Base-by-base conservation (phyloP, 805 yeast species). In the Myxozyma sirexii region DNA sequence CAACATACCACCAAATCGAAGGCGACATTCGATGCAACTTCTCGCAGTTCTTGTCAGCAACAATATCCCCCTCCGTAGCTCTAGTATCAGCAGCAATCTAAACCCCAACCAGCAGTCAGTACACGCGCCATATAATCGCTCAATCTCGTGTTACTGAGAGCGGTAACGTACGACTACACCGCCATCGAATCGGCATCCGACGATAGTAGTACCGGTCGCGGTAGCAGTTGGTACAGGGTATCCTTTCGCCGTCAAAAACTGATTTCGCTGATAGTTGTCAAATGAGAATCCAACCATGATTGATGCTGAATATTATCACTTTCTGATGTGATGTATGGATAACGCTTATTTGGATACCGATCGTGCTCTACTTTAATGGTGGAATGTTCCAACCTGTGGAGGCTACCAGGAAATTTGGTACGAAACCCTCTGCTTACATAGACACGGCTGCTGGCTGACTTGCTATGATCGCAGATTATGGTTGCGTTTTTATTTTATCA, bases 131-230 rank as follows among this genome's bases (percentile, higher is more conserved):
- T 3, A 29, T 47, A 13, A 17, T 8, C 2, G n/a, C n/a, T 21
- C 39, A 17, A 4, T 13, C 27, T 6, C 15, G 21, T 8, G 31
- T 23, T 10, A 17, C 21, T 33, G n/a, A 31, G 35, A 35, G 17
- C 15, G 8, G 6, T 5, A 35, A 67, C 74, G 53, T 64, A 72
- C 75, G 41, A 94, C 90, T 29, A 93, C 99, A 69, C 99, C 99
- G 62, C 90, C 93, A 55, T 88, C 79, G 75, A 88, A 93, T 71
- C 87, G 88, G 73, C 96, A 89, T 53, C 99, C 99, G 24, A 94
- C 99, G 78, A 94, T 94, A 0, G 99, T 94, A n/a, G 99, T 94
- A 79, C 99, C 99, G 1, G 99, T 94, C 23, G 97, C 90, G 0
- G 99, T 94, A 38, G 97, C 96, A 65, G 80, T 86, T 55, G 98